A percentile compares a stretch with the other conserved stretches of the same genome.
Conservation (phyloP, 2,329 filamentous ascomycete species). For the Penicillium decumbens region DNA sequence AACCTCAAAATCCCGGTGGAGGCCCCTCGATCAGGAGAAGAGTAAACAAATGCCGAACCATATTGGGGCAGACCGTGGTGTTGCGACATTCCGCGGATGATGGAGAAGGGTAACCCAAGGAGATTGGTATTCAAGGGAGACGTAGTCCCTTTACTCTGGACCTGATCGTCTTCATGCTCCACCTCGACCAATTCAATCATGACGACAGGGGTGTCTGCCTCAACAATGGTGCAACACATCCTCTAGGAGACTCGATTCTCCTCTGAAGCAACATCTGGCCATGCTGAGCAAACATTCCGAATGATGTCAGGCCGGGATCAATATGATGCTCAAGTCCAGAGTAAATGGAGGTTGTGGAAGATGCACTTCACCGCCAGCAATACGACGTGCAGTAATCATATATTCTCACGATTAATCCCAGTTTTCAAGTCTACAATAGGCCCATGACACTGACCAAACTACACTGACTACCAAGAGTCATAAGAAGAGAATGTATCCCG, state of each 20-base stretch:
- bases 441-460: not conserved
- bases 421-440: not conserved
- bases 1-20: not conserved
- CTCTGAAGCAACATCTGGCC: not conserved
- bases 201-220: not conserved
- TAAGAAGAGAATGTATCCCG: constrained; percentile 49
- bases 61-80: constrained; percentile 5
- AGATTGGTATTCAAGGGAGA: constrained; percentile 15
- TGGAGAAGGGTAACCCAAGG: constrained; percentile 11
- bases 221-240: constrained; percentile 4
- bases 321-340: not conserved
- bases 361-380: not conserved
- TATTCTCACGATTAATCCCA: no score
- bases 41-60: constrained; percentile 13
- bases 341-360: not conserved
- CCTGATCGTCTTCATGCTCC: not conserved
- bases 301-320: constrained; percentile 9
- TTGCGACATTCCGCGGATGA: constrained; percentile 15
- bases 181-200: not conserved
- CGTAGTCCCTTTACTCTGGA: not conserved
- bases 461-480: not conserved
- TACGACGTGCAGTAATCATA: not conserved
- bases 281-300: constrained; percentile 6
- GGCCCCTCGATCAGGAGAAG: not conserved
- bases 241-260: not conserved